Evolutionary conservation across 495 filamentous ascomycete species (phyloP).

Genomic region (Penicillium soppii): DNA sequence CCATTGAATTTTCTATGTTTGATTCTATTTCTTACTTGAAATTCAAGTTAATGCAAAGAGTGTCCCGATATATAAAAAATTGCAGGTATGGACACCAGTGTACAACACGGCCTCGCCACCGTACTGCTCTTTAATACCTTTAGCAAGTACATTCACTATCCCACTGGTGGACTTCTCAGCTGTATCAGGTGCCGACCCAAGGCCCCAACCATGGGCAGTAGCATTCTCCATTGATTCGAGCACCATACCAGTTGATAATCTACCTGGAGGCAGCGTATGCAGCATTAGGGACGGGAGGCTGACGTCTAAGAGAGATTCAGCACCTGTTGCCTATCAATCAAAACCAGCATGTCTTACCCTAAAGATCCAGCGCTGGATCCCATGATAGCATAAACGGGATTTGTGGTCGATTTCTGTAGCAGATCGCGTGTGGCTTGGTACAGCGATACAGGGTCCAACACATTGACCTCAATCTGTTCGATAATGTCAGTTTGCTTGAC

Average conservation of each 20-base stretch:
- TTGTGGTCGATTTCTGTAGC: conserved; percentile 23
- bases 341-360: too few species aligned
- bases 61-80: too few species aligned
- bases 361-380: conserved; percentile 22
- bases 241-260: conserved; percentile 34
- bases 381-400: conserved; percentile 35
- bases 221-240: conserved; percentile 44
- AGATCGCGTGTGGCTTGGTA: conserved; percentile 40
- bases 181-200: conserved; percentile 26
- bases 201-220: conserved; percentile 31
- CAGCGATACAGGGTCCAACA: conserved; percentile 31
- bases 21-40: background rate
- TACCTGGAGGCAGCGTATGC: conserved; percentile 40
- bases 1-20: too few species aligned
- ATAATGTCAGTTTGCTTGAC: conserved; percentile 28
- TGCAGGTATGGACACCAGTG: background rate
- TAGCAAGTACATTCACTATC: conserved; percentile 34
- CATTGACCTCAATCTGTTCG: conserved; percentile 40
- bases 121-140: conserved; percentile 35
- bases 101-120: conserved; percentile 28
- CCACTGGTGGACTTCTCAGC: conserved; percentile 35
- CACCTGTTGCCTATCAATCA: too few species aligned
- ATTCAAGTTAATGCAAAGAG: too few species aligned
- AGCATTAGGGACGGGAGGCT: conserved; percentile 26
- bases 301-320: too few species aligned